These are phyloP conservation scores for Urtica urens DNA, from an alignment of 306 rosid genomes.

Conservation along the genomic window DNA sequence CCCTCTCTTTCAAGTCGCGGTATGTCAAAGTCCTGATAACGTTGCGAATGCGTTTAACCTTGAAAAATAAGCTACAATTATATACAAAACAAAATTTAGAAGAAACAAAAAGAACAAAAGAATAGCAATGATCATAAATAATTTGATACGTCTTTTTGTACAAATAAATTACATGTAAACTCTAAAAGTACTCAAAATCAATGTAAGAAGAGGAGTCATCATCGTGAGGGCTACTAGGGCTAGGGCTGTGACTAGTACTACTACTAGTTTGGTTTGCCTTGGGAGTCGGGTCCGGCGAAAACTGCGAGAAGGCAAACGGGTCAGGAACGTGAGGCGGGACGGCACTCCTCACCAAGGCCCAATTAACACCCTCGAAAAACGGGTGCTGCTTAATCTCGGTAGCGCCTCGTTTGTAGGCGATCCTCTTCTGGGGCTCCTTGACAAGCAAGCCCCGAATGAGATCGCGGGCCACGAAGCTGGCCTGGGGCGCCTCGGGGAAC, in stretches of 20 bases:
- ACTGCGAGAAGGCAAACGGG: conserved; percentile 48
- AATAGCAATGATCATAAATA: too few relatives aligned
- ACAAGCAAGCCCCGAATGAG: conserved; percentile 69
- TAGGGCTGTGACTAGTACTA: conserved; percentile 5
- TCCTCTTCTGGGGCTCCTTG: conserved; percentile 72
- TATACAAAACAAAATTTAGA: too few relatives aligned
- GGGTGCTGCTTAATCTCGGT: conserved; percentile 84
- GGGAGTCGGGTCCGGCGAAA: conserved; percentile 29
- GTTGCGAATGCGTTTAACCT: too few relatives aligned
- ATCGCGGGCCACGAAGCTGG: conserved; percentile 48
- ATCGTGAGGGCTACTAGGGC: conserved; percentile 5
- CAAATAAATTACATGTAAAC: too few relatives aligned
- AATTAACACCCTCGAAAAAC: conserved; percentile 81
- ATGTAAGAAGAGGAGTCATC: conserved; percentile 22
- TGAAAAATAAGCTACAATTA: too few relatives aligned
- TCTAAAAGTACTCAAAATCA: conserved; percentile 43
- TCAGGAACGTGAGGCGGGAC: conserved; percentile 75
- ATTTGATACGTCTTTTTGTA: too few relatives aligned
- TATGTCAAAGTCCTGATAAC: too few relatives aligned
- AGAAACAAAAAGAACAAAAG: too few relatives aligned
- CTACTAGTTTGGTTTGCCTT: conserved; percentile 14
- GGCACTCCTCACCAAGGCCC: conserved; percentile 88
- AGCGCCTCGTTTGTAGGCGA: conserved; percentile 81
- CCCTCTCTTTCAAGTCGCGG: too few relatives aligned
- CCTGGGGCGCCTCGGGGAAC: conserved; percentile 63